Base-by-base conservation (phyloP, 1,139 yeast genomes). In the Blastobotrys aristatus region DNA sequence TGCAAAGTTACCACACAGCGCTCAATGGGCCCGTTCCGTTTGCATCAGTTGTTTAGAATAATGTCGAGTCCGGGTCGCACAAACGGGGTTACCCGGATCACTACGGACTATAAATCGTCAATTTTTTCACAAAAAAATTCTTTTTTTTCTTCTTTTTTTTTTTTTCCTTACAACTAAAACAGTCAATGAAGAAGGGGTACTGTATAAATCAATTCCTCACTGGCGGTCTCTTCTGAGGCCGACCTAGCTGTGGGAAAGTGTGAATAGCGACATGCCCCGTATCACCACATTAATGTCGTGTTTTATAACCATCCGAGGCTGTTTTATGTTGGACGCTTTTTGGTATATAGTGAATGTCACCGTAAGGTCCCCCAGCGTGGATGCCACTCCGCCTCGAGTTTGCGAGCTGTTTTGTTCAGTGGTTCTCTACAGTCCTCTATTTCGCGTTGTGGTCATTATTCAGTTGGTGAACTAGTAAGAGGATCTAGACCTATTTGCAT, bases 101-200 rank as follows among this genome's bases (percentile, higher is more conserved):
- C 16, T 14, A 18, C 32, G n/a, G 5, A 30, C 16, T 13, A 30
- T 11, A 33, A 33, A 16, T 5, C 21, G 5, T 20, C 18, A 33
- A 33, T 7, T 14, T 33, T 33, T n/a, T 7, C 16, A 13, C 21
- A 33, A 5, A n/a, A 33, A 4, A 3, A 16, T 33, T 13, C 11
- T 26, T 36, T 43, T 17, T n/a, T 43, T 36, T 27, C 24, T 36
- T 27, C 24, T 29, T 16, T 40, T 35, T 40, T 43, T 40, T 35
- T 27, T 33, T 20, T 34, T 42, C 51, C 22, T 44, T 40, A 48
- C 52, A 50, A 50, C 52, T 50, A 47, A 50, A 50, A 36, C 52
- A 47, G 48, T 40, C 49, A 17, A 22, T 50, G 50, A 50, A 29
- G 53, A 50, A 33, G 30, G 50, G 50, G 53, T 50, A 40, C 29